Base-by-base conservation (phyloP, 257 asterid genomes). In the Solanum pennellii region DNA sequence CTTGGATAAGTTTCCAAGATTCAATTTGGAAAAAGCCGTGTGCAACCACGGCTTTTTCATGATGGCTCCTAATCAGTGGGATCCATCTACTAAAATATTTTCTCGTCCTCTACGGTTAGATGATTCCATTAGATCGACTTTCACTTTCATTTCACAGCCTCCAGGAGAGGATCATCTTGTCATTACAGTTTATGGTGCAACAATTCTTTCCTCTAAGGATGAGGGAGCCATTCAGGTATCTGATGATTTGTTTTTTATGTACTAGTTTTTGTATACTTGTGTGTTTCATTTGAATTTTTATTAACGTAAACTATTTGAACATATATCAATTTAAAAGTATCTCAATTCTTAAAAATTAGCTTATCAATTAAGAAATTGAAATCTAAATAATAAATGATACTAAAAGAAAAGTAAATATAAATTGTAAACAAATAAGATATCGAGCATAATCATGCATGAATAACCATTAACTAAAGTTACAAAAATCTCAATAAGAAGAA, bases 1-100 rank as follows among this genome's bases (percentile, higher is more conserved):
- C 20, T 49, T 80, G 16, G 42, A 47, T 14, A 80, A 47, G 18
- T 80, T 47, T 1, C 37, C 60, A 1, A 82, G 3, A 3, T 93
- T 92, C 86, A 82, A 13, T 4, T 44, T 93, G 23, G 94, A 91
- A 72, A 87, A 21, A 39, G 92, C 90, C 3, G 91, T 93, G 3
- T 93, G 96, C 90, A 93, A 93, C 60, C 96, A 93, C 27, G 96
- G 94, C 2, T 92, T 91, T 82, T 93, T 93, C 83, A 93, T 93
- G 96, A 92, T 93, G 94, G 90, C 94, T 88, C 96, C 94, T 12
- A 93, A 93, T 56, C 44, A 3, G n/a, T 93, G 94, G 93, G 89
- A 87, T 12, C 88, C 93, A 1, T 49, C 85, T 0, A 37, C 68
- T 1, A 91, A 89, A 20, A 37, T 84, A 12, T 83, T 92, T 25